Conservation (phyloP, 257 asterid genomes). For the Catharanthus roseus region DNA sequence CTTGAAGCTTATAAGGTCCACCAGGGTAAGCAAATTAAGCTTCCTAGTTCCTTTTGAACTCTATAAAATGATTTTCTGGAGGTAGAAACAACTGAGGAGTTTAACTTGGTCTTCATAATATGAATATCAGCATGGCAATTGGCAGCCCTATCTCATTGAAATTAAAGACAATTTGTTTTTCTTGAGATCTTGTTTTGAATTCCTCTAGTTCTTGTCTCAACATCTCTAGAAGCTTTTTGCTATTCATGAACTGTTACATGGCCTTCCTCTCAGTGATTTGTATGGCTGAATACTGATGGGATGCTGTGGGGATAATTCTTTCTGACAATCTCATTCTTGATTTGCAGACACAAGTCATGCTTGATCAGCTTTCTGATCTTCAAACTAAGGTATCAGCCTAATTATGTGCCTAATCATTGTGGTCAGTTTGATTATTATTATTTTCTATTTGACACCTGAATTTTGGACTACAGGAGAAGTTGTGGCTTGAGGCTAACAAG, state of each 20-base stretch:
- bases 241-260: neutral
- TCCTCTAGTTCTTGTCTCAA: neutral
- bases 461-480: constrained; percentile 51
- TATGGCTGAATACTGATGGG: neutral
- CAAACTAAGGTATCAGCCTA: constrained; percentile 66
- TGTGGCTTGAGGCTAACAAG: constrained; percentile 84
- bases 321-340: neutral
- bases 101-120: neutral
- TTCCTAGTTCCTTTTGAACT: neutral
- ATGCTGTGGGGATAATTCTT: neutral
- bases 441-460: neutral
- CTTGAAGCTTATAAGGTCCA: constrained; percentile 81
- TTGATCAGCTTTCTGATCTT: constrained; percentile 91
- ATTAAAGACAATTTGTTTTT: too few relatives aligned
- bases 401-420: neutral
- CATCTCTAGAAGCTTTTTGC: neutral
- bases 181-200: too few relatives aligned
- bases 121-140: neutral
- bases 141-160: too few relatives aligned
- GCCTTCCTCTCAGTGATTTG: neutral
- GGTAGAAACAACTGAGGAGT: neutral
- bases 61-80: neutral
- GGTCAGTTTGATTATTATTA: neutral
- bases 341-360: constrained; percentile 79
- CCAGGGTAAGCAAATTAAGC: constrained; percentile 54